Base-by-base conservation (phyloP, 305 asterid species). In the Salvia sclarea region DNA sequence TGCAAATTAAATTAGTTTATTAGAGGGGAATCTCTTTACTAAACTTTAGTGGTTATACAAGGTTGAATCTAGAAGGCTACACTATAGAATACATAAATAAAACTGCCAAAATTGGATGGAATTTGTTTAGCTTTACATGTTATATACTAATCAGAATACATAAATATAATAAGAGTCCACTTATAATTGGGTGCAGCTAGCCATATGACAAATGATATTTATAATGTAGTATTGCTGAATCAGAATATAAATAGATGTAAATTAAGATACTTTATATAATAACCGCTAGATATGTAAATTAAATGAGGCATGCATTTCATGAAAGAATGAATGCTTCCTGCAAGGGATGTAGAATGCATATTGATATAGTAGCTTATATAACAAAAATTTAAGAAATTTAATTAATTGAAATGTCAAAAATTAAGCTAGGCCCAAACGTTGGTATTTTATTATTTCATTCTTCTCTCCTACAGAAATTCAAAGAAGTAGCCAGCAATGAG, bases 11-110 rank as follows among this genome's bases (percentile, higher is more conserved):
- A 37, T 38, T 28, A 69, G 48, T 17, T 6, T 56, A 68, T 28
- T 14, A 48, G 67, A 40, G 18, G 64, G 61, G 61, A 48, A 69
- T 44, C 52, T 59, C 61, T 48, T 60, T 48, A 35, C 13, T 60
- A 14, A 22, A 60, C 48, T 44, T 68, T 33, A 18, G 58, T 47
- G 59, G 56, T 63, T 31, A 58, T 35, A 8, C 8, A 12, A 10
- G n/a, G 57, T 9, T 43, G 72, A 68, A 55, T 68, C 73, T 20
- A 9, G 31, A 31, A 35, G 21, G 47, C 45, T 16, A n/a, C 24
- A 50, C 8, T 37, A 37, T 10, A 37, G 13, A 37, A 37, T 37
- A 37, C 43, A 37, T 7, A 7, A 37, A 37, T 25, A 35, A 7
- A 35, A 11, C 13, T 37, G n/a, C 43, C n/a, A 10, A 38, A 47